Percentiles rank a stretch among this genome's conserved stretches.
Conservation (phyloP, 2,329 filamentous ascomycete species). For the Paraconiothyrium brasiliense region DNA sequence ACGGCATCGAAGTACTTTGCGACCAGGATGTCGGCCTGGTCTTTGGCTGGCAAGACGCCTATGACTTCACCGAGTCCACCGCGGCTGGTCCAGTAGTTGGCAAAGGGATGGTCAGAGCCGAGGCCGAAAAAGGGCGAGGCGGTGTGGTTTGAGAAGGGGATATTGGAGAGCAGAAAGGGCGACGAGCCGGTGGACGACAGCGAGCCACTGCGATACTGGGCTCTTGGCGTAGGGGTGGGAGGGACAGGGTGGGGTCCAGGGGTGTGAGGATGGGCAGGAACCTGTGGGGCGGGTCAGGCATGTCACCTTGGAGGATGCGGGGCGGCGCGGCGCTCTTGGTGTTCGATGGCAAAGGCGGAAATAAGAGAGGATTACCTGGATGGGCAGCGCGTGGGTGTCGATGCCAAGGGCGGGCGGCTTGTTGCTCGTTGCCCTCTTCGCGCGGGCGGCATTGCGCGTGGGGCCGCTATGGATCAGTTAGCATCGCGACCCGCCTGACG, state of each 20-base stretch:
- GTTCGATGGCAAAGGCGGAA: conserved; percentile 14
- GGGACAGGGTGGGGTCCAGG: conserved; percentile 27
- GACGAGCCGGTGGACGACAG: conserved; percentile 54
- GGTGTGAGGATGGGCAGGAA: conserved; percentile 24
- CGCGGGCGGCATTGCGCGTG: conserved; percentile 34
- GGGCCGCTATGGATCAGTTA: conserved; percentile 40
- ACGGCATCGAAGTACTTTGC: conserved; percentile 67
- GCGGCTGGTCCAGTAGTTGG: conserved; percentile 85
- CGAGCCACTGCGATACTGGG: conserved; percentile 44
- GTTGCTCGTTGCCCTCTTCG: conserved; percentile 38
- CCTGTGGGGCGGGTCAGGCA: conserved; percentile 18
- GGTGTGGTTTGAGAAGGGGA: conserved; percentile 75
- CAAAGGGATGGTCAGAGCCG: conserved; percentile 79
- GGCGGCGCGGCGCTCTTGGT: conserved; percentile 11
- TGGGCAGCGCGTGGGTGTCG: conserved; percentile 32
- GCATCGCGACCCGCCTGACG: conserved; percentile 14
- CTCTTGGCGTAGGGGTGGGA: conserved; percentile 40
- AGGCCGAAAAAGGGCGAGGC: conserved; percentile 84
- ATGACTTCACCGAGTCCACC: conserved; percentile 80
- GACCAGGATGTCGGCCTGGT: conserved; percentile 76
- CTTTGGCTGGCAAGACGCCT: conserved; percentile 76
- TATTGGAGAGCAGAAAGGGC: conserved; percentile 71
- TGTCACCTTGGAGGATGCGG: conserved; percentile 6
- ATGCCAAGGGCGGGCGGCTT: conserved; percentile 37
- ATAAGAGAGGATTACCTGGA: conserved; percentile 38